These are phyloP conservation scores for Coniochaeta hoffmannii DNA, from an alignment of 2,329 filamentous ascomycete genomes.

Conservation along the genomic window DNA sequence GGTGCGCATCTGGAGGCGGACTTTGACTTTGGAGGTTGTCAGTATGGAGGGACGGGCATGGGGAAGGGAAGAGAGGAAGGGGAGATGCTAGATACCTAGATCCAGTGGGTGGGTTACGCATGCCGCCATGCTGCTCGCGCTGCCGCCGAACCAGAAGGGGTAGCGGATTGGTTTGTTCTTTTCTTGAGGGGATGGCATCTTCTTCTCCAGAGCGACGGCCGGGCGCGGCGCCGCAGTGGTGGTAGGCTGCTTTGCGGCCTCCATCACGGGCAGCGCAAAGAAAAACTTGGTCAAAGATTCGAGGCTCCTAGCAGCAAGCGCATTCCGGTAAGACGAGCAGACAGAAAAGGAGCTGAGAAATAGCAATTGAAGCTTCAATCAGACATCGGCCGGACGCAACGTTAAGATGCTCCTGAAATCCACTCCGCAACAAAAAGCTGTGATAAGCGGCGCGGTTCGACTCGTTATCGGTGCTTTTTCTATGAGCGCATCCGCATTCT, in stretches of 20 bases:
- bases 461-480: constrained; percentile 1
- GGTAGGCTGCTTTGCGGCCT: constrained; percentile 5
- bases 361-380: too few relatives aligned
- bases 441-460: background rate
- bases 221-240: background rate
- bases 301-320: background rate
- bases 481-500: background rate
- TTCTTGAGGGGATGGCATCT: background rate
- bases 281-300: background rate
- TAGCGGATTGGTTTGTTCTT: constrained; percentile 46
- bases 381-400: too few relatives aligned
- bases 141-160: constrained; percentile 95
- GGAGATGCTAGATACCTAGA: constrained; percentile 55
- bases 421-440: background rate
- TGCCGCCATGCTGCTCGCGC: constrained; percentile 85
- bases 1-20: constrained; percentile 79
- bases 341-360: background rate
- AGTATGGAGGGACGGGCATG: background rate
- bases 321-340: constrained; percentile 2
- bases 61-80: background rate
- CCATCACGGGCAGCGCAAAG: constrained; percentile 4
- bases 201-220: background rate
- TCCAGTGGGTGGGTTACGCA: constrained; percentile 90
- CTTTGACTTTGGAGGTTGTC: constrained; percentile 29
- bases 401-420: background rate